Evolutionary conservation across 2,329 filamentous ascomycete genomes (phyloP), one percentile per base, ranked within the genome.

Genomic region (Aspergillus fumigatiaffinis): DNA sequence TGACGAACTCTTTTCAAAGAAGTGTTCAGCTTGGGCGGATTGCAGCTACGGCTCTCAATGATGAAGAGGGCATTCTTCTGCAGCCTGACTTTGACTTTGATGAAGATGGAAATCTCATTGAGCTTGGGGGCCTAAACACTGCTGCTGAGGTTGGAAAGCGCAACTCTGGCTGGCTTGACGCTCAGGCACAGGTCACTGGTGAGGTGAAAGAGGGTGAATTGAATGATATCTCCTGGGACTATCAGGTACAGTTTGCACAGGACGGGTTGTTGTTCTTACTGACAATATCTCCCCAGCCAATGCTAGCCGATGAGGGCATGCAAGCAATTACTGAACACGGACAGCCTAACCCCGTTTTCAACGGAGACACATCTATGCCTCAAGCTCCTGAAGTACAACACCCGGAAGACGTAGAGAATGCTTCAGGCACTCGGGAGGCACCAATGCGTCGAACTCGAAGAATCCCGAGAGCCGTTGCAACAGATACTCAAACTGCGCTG

Each of bases 11-110:
- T 35, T 65, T 60, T 1, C 67, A 69, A 23, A 76, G 69, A 20
- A 66, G 61, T 21, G 62, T 61, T 20, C 68, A 70, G 41, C 58
- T 74, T n/a, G 70, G 67, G 2, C 63, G 62, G 2, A 54, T 61
- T 56, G 44, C 58, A 56, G 57, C 46, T 53, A 69, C 61, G 7
- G 54, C 69, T 52, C 63, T 72, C 21, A 73, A 73, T 44, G 73
- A 80, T 17, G 78, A 79, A 52, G 73, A 73, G 10, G 74, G 79
- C 21, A 70, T 80, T 20, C 71, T 82, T 56, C 69, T 79, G 35
- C 81, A 85, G n/a, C 76, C 79, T 23, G 81, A 81, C 53, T 86
- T 89, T 63, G 80, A 79, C 41, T 82, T 88, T 61, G 85, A 87
- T 61, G 83, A 80, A 14, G 80, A 88, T 58, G 86, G 85, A 7